Conservation (phyloP, 2,329 filamentous ascomycete genomes). For the Colletotrichum liaoningense region DNA sequence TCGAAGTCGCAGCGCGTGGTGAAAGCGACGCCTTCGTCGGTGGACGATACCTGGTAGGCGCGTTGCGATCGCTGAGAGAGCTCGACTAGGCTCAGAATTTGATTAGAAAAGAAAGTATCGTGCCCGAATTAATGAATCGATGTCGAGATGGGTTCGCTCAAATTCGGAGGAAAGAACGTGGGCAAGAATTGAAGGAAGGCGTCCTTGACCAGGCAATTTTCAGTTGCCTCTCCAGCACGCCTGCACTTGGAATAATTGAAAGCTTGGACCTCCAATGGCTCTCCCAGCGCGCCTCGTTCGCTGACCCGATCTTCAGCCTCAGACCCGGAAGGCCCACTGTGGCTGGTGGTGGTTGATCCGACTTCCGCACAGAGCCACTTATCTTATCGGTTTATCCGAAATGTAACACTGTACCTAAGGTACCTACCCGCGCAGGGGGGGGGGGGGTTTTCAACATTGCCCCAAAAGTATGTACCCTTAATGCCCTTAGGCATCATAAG, state of each 20-base stretch:
- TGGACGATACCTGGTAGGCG: background rate
- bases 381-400: constrained; percentile 34
- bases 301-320: constrained; percentile 30
- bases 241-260: constrained; percentile 29
- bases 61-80: background rate
- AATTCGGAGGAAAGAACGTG: background rate
- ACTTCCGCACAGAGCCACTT: background rate
- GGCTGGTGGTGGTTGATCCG: constrained; percentile 6
- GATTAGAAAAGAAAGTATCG: background rate
- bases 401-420: background rate
- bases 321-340: background rate
- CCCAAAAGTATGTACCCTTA: too few relatives aligned
- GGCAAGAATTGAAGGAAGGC: constrained; percentile 10
- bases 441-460: too few relatives aligned
- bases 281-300: constrained; percentile 16
- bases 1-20: constrained; percentile 3
- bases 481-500: too few relatives aligned
- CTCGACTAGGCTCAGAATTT: background rate
- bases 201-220: constrained; percentile 31
- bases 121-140: background rate
- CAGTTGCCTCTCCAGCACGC: constrained; percentile 18
- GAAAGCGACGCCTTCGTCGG: constrained; percentile 8
- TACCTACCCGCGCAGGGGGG: too few relatives aligned
- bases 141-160: background rate
- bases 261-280: constrained; percentile 31